phyloP scores from a whole-genome alignment of 169 alveolate genomes.

The Cryptosporidium felis region DNA sequence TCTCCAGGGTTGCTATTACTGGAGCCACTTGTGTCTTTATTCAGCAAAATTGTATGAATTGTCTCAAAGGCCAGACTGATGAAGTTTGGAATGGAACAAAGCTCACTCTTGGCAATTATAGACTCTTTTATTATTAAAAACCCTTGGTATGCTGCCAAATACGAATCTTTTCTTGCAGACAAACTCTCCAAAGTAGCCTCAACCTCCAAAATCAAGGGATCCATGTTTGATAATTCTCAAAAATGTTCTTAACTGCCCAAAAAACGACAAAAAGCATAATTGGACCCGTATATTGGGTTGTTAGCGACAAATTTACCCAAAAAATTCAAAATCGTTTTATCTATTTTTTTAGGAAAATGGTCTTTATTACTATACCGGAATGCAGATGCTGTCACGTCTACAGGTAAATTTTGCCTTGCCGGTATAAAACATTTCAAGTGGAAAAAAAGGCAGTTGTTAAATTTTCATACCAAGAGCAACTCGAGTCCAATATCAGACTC shows the following conservation, averaged over 20 bases:
- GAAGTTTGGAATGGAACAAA: constrained; percentile 19
- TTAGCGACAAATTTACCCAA: too few relatives aligned
- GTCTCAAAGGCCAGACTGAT: constrained; percentile 42
- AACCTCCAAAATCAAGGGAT: constrained; percentile 39
- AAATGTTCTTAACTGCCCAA: neutral
- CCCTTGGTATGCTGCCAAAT: constrained; percentile 32
- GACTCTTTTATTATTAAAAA: constrained; percentile 28
- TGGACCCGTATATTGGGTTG: too few relatives aligned
- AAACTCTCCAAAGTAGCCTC: constrained; percentile 14
- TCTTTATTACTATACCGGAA: neutral
- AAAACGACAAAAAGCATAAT: neutral
- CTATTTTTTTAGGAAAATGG: neutral
- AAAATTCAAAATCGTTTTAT: neutral
- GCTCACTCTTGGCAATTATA: neutral
- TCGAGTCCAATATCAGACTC: too few relatives aligned
- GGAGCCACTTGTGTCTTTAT: neutral
- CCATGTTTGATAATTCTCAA: neutral
- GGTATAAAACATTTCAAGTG: neutral
- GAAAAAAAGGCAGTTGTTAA: neutral
- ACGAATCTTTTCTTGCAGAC: constrained; percentile 8
- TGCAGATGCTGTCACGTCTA: constrained; percentile 18
- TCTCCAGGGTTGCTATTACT: neutral
- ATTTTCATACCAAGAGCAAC: too few relatives aligned
- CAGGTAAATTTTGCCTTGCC: neutral
- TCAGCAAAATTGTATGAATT: neutral